Evolutionary conservation across 78 protist species (phyloP), one percentile per base, ranked within the genome.

Genomic region (Bodo saltans): DNA sequence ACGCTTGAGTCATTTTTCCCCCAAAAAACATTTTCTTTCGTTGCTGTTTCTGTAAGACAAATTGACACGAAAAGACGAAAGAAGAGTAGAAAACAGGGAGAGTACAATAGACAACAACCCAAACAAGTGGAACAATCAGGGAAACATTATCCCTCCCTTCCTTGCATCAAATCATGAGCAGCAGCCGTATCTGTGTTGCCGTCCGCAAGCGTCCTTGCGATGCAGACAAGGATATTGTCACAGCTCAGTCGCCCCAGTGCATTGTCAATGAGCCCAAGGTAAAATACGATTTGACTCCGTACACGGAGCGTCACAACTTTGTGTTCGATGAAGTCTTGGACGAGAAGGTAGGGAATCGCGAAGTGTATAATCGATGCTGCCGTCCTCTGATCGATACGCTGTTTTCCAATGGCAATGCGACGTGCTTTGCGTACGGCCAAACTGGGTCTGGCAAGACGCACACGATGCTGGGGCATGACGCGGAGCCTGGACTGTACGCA

Each of bases 341-440:
- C 78, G 95, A 92, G 72, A 76, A n/a, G 27, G 23, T 35, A 2
- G 39, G 42, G 78, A 94, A 94, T 41, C 87, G 78, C 73, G 83
- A 84, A n/a, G 70, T 92, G 37, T 88, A 88, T 47, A 29, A n/a
- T 41, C 40, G 83, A 25, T 72, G 83, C 40, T 74, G 78, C 32
- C 39, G 12, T 4, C 88, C 88, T 35, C 68, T 83, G n/a, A 78
- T 83, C n/a, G 41, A 74, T 12, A 71, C 52, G 39, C 86, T 96
- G 28, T 90, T 96, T 78, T 79, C 72, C 33, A 89, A 90, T 26
- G 96, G 93, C 28, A 87, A 84, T 42, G 97, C 95, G n/a, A 94
- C 98, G 26, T 92, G 95, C 89, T 96, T 96, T 83, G 97, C 97
- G 33, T 96, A 93, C 82, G 85, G 85, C 38, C 85, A 81, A 27